Percentiles rank a stretch among this genome's conserved stretches.
Evolutionary conservation across 352 stramenopile species (phyloP).

Genomic region (Globisporangium recalcitrans): DNA sequence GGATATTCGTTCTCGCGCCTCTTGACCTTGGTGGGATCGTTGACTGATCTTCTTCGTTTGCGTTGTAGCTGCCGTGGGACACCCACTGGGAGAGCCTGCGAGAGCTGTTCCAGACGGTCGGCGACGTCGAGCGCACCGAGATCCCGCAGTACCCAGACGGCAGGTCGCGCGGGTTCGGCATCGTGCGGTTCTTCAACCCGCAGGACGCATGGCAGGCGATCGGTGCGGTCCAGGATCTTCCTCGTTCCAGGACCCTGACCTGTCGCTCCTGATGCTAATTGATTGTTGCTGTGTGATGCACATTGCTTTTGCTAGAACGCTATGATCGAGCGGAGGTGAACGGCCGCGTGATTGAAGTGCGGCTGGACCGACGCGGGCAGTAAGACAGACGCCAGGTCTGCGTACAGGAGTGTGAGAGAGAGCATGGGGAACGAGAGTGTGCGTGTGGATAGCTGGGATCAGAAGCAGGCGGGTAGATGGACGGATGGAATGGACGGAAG

Average conservation of each 20-base stretch:
- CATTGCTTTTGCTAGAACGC: slow-evolving; percentile 28
- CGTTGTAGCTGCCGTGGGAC: slow-evolving; percentile 63
- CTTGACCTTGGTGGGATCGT: slow-evolving; percentile 26
- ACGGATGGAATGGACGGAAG: slow-evolving; percentile 7
- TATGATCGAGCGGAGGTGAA: slow-evolving; percentile 67
- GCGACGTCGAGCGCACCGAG: slow-evolving; percentile 64
- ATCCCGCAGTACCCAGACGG: slow-evolving; percentile 54
- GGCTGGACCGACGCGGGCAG: slow-evolving; percentile 52
- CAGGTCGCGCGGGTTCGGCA: slow-evolving; percentile 60
- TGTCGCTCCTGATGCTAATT: background rate
- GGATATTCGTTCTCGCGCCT: background rate
- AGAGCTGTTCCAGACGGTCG: slow-evolving; percentile 55
- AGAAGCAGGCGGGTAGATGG: background rate
- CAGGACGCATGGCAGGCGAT: slow-evolving; percentile 54
- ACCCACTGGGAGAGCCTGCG: slow-evolving; percentile 69
- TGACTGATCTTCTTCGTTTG: background rate
- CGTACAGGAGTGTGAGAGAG: background rate
- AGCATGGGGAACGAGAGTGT: background rate
- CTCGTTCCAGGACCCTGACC: background rate
- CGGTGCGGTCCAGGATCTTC: slow-evolving; percentile 25
- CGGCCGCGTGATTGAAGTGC: slow-evolving; percentile 60
- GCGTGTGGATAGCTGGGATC: background rate
- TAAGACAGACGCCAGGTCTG: background rate
- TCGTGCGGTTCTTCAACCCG: slow-evolving; percentile 57
- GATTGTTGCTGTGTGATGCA: slow-evolving; percentile 2